A percentile compares a stretch with the other conserved stretches of the same genome.
These are phyloP conservation scores for Podila epigama DNA, from an alignment of 192 early-diverging fungal genomes.

Conservation along the genomic window DNA sequence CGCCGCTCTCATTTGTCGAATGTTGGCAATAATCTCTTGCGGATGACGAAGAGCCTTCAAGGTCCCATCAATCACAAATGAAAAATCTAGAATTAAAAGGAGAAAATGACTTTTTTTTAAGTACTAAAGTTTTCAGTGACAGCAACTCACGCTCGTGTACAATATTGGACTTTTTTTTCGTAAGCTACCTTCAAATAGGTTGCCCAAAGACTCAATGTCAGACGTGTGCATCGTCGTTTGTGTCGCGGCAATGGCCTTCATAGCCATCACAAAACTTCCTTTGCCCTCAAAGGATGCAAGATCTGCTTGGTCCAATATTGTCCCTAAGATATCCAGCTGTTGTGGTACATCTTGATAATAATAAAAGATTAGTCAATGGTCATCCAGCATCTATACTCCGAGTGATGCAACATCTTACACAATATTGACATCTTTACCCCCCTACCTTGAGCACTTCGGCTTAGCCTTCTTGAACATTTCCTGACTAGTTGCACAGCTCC, in stretches of 20 bases:
- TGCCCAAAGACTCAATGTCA: slow-evolving; percentile 41
- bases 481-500: slow-evolving; percentile 27
- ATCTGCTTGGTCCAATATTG: slow-evolving; percentile 15
- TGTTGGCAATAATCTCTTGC: slow-evolving; percentile 22
- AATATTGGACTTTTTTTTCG: too few species aligned
- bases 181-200: slow-evolving; percentile 50
- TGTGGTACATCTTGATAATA: slow-evolving; percentile 36
- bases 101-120: too few species aligned
- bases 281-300: slow-evolving; percentile 27
- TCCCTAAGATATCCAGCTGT: slow-evolving; percentile 23
- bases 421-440: neutral
- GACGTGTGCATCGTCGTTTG: slow-evolving; percentile 39
- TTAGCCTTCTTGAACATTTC: slow-evolving; percentile 19
- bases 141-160: too few species aligned
- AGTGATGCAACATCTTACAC: neutral
- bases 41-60: slow-evolving; percentile 32
- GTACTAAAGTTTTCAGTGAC: neutral
- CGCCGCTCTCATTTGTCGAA: slow-evolving; percentile 24
- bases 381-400: neutral
- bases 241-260: slow-evolving; percentile 27
- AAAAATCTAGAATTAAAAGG: slow-evolving; percentile 17
- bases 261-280: slow-evolving; percentile 8
- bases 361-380: neutral
- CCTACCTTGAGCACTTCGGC: slow-evolving; percentile 42
- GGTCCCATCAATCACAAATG: slow-evolving; percentile 48